phyloP scores from a whole-genome alignment of 495 filamentous ascomycete species.

The Aspergillus conjunctus region DNA sequence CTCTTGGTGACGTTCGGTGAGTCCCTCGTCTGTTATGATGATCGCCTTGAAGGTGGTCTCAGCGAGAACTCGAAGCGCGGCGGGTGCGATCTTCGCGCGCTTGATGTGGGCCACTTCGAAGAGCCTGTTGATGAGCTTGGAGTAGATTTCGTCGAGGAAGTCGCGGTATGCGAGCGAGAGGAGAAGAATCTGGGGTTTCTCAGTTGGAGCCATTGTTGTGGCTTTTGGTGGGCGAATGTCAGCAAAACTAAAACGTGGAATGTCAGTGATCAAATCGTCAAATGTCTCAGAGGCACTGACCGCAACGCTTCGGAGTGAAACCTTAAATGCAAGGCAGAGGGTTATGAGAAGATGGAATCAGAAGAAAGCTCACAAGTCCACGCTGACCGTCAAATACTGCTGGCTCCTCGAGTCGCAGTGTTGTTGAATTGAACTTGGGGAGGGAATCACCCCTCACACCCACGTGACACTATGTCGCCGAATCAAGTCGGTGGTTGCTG shows the following conservation, averaged over 20 bases:
- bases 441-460: too few relatives aligned
- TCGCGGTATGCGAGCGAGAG: conserved; percentile 23
- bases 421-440: too few relatives aligned
- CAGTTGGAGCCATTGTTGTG: conserved; percentile 22
- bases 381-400: background rate
- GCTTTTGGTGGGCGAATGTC: background rate
- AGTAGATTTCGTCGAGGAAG: conserved; percentile 22
- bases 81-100: conserved; percentile 22
- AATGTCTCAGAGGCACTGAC: background rate
- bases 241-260: background rate
- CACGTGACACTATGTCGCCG: too few relatives aligned
- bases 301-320: too few relatives aligned
- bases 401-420: too few relatives aligned
- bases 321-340: too few relatives aligned
- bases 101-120: conserved; percentile 13
- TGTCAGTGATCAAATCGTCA: background rate
- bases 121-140: conserved; percentile 17
- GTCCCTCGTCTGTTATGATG: conserved; percentile 27
- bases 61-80: conserved; percentile 10
- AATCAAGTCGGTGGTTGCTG: too few relatives aligned
- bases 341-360: too few relatives aligned
- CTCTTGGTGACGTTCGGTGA: conserved; percentile 6
- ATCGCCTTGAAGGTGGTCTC: conserved; percentile 21
- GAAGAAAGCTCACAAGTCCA: too few relatives aligned
- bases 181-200: conserved; percentile 23